These are phyloP conservation scores for Phialocephala sp. DNA, from an alignment of 2,329 filamentous ascomycete genomes.

Conservation along the genomic window DNA sequence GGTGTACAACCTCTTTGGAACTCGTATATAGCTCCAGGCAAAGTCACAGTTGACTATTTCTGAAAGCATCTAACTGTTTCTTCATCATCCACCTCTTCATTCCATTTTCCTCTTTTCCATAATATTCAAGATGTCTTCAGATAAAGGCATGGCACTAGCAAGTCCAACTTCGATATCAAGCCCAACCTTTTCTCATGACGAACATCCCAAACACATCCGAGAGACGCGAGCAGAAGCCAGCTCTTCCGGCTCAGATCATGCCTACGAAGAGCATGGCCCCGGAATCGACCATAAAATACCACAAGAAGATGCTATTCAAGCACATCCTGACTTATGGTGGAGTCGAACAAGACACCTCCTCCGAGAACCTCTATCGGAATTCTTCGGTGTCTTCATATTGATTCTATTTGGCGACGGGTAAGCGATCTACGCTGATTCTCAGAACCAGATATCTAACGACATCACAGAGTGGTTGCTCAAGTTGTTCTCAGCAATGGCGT, in stretches of 20 bases:
- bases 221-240: constrained; percentile 6
- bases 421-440: not conserved
- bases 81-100: not conserved
- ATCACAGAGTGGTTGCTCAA: constrained; percentile 62
- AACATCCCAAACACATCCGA: constrained; percentile 23
- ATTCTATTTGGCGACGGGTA: constrained; percentile 73
- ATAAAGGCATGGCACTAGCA: not conserved
- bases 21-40: not conserved
- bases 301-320: constrained; percentile 38
- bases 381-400: constrained; percentile 71
- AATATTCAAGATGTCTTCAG: constrained; percentile 7
- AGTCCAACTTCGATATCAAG: constrained; percentile 8
- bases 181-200: constrained; percentile 27
- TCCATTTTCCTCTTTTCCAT: not conserved
- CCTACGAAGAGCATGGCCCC: constrained; percentile 42
- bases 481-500: constrained; percentile 55
- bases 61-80: not conserved
- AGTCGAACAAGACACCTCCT: constrained; percentile 30
- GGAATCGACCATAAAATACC: constrained; percentile 43
- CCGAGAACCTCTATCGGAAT: constrained; percentile 61
- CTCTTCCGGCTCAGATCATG: constrained; percentile 17
- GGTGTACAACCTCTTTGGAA: not conserved
- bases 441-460: not conserved
- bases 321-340: constrained; percentile 36
- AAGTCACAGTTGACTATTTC: not conserved